Evolutionary conservation across 768 basidiomycete species (phyloP).

Genomic region (Phaffia australis): DNA sequence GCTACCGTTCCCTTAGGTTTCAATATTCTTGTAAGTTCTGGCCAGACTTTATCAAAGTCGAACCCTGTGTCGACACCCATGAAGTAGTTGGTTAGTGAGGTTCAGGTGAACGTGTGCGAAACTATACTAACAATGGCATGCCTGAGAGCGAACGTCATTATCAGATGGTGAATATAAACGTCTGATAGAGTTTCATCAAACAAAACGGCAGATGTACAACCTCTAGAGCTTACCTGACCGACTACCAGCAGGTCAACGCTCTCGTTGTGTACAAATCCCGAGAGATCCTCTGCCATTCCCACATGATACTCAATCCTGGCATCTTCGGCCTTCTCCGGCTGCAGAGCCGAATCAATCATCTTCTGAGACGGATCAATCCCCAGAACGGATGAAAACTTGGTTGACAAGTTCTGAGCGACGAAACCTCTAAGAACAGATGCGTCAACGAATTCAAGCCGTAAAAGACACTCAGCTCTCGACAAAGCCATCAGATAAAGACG

Average conservation of each 20-base stretch:
- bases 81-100: too few relatives aligned
- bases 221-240: slow-evolving; percentile 42
- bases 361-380: slow-evolving; percentile 64
- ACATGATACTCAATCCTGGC: slow-evolving; percentile 38
- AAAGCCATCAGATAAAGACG: background rate
- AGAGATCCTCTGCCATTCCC: slow-evolving; percentile 49
- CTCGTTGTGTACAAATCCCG: slow-evolving; percentile 41
- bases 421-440: slow-evolving; percentile 43
- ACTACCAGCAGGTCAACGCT: slow-evolving; percentile 59
- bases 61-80: slow-evolving; percentile 47
- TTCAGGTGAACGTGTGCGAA: too few relatives aligned
- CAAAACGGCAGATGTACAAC: background rate
- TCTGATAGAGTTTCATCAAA: background rate
- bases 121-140: too few relatives aligned
- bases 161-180: background rate
- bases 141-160: background rate
- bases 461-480: background rate
- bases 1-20: slow-evolving; percentile 56
- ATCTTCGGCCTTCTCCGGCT: slow-evolving; percentile 28
- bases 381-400: slow-evolving; percentile 50
- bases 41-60: slow-evolving; percentile 60
- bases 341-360: slow-evolving; percentile 48
- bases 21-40: slow-evolving; percentile 53
- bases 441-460: slow-evolving; percentile 25
- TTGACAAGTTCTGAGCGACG: slow-evolving; percentile 50